Evolutionary conservation across 2,329 filamentous ascomycete species (phyloP).

Genomic region (Tolypocladium ovalisporum): DNA sequence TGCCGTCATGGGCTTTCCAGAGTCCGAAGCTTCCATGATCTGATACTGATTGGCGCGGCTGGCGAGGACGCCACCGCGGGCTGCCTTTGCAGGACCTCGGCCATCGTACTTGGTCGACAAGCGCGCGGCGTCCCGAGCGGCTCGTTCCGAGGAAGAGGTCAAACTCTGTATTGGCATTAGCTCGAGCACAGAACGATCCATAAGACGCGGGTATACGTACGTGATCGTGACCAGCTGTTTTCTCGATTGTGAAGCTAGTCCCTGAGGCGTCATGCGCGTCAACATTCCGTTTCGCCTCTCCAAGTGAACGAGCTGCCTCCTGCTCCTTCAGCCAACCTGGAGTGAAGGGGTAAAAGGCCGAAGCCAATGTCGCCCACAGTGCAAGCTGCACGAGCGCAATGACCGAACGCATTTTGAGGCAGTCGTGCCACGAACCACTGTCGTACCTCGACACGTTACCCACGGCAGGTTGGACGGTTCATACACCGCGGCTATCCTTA

Average conservation of each 20-base stretch:
- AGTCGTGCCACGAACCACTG: not conserved
- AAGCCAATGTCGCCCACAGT: constrained; percentile 32
- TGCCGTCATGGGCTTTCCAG: constrained; percentile 35
- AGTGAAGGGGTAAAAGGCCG: constrained; percentile 37
- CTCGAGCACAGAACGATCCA: not conserved
- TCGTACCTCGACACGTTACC: constrained; percentile 1
- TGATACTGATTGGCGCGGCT: constrained; percentile 36
- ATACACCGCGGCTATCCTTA: not conserved
- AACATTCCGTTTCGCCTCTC: constrained; percentile 14
- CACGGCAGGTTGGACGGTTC: not conserved
- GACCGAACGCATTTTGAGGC: constrained; percentile 28
- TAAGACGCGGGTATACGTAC: not conserved
- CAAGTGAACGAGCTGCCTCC: constrained; percentile 8
- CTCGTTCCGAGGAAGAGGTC: constrained; percentile 20
- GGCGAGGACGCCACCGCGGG: constrained; percentile 5
- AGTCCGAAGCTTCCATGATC: constrained; percentile 32
- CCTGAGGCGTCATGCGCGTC: constrained; percentile 7
- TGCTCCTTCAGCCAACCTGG: constrained; percentile 24
- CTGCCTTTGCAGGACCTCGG: not conserved
- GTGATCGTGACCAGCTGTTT: constrained; percentile 16
- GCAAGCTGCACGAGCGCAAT: constrained; percentile 32
- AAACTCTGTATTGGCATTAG: constrained; percentile 14
- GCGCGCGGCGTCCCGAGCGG: constrained; percentile 16
- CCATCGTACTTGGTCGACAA: constrained; percentile 27
- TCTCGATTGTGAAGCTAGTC: constrained; percentile 30